Base-by-base conservation (phyloP, 345 rosid genomes). In the Physaria fendleri region DNA sequence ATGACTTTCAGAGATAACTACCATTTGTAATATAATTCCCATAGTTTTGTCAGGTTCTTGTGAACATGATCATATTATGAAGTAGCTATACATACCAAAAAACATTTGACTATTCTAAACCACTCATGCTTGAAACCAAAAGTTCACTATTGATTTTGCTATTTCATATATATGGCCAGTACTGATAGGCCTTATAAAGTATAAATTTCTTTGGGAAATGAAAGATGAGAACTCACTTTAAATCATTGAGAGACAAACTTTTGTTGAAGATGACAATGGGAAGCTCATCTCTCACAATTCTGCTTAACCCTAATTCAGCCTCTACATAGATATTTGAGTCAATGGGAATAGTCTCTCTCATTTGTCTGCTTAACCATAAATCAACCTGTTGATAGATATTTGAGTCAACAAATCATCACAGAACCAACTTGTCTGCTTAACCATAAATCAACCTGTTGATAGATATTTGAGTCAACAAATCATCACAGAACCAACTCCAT, bases 241-340 rank as follows among this genome's bases (percentile, higher is more conserved):
- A 72, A 51, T 89, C 97, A 38, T 47, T 77, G 27, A 84, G 69
- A 3, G 84, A 66, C 77, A 82, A 89, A 77, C 89, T 86, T 74
- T 86, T 85, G 60, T 59, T 82, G 66, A 75, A 89, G 17, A 89
- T 70, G 12, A 89, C 72, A 73, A 84, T 71, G 43, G 97, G 97
- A 16, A 89, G 75, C 97, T 85, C 82, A 79, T 78, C 92, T 62
- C 97, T 81, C 59, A n/a, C n/a, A n/a, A n/a, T n/a, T n/a, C n/a
- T n/a, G n/a, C n/a, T n/a, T n/a, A n/a, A n/a, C n/a, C n/a, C n/a
- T n/a, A n/a, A n/a, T n/a, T n/a, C n/a, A n/a, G n/a, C n/a, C n/a
- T n/a, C n/a, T n/a, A n/a, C n/a, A n/a, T n/a, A n/a, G n/a, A n/a
- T n/a, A n/a, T n/a, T n/a, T n/a, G n/a, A n/a, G n/a, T n/a, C n/a